Percentiles rank a stretch among this genome's conserved stretches.
phyloP scores from a whole-genome alignment of 2,329 filamentous ascomycete genomes.

The Diaporthe longicolla region DNA sequence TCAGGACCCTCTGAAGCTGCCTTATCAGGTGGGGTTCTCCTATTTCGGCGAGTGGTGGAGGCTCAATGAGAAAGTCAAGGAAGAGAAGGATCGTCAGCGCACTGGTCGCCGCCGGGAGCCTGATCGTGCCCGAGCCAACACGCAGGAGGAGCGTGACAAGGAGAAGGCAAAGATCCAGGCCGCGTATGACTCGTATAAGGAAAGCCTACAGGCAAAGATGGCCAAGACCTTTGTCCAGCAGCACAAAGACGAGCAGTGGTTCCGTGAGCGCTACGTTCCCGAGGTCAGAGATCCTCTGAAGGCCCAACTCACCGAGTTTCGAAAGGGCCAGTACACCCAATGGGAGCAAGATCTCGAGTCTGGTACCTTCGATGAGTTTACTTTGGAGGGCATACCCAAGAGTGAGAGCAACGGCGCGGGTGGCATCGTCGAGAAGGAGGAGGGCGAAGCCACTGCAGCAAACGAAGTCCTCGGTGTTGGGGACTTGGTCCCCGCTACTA shows the following conservation, averaged over 20 bases:
- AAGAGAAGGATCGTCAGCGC: slow-evolving; percentile 80
- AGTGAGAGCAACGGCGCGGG: slow-evolving; percentile 90
- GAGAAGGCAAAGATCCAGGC: slow-evolving; percentile 84
- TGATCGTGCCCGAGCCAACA: slow-evolving; percentile 74
- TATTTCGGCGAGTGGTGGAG: slow-evolving; percentile 92
- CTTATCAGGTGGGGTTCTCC: slow-evolving; percentile 87
- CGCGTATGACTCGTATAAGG: slow-evolving; percentile 77
- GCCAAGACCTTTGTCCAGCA: slow-evolving; percentile 90
- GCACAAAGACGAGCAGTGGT: slow-evolving; percentile 98
- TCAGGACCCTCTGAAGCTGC: slow-evolving; percentile 78
- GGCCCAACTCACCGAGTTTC: slow-evolving; percentile 82
- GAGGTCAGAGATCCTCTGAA: slow-evolving; percentile 84
- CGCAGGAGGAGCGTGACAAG: slow-evolving; percentile 81
- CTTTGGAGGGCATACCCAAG: slow-evolving; percentile 93
- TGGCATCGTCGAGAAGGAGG: slow-evolving; percentile 91
- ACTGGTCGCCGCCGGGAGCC: slow-evolving; percentile 78
- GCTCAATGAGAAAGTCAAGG: slow-evolving; percentile 84
- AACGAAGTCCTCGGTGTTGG: slow-evolving; percentile 95
- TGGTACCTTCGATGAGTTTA: slow-evolving; percentile 93
- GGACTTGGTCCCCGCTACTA: slow-evolving; percentile 86
- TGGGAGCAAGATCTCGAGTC: slow-evolving; percentile 91
- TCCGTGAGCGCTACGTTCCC: slow-evolving; percentile 92
- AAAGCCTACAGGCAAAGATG: slow-evolving; percentile 81
- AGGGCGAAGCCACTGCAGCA: slow-evolving; percentile 91
- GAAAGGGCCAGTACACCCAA: slow-evolving; percentile 82